Percentiles rank a stretch among this genome's conserved stretches.
Conservation (phyloP, 495 filamentous ascomycete genomes). For the Apodospora peruviana region DNA sequence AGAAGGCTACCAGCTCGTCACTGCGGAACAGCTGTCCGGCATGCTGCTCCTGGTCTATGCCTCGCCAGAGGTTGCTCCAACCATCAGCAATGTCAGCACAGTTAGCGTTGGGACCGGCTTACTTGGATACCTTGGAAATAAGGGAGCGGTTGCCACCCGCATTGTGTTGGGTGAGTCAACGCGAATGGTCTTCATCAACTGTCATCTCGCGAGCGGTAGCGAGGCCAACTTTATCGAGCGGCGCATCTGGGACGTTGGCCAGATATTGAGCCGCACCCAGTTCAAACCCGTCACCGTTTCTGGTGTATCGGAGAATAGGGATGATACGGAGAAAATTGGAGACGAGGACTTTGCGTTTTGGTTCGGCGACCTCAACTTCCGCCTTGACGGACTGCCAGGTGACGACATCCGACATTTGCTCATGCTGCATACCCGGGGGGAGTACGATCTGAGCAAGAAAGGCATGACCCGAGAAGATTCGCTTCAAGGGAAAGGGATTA, state of each 20-base stretch:
- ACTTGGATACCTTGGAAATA: constrained; percentile 92
- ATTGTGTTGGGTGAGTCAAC: constrained; percentile 88
- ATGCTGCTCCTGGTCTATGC: constrained; percentile 82
- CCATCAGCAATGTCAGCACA: constrained; percentile 70
- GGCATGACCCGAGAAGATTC: constrained; percentile 23
- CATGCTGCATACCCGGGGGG: constrained; percentile 71
- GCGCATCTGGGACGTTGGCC: constrained; percentile 82
- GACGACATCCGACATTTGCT: constrained; percentile 85
- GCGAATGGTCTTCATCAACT: constrained; percentile 81
- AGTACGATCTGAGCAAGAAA: constrained; percentile 56
- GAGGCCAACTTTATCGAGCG: constrained; percentile 73
- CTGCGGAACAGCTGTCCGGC: constrained; percentile 79
- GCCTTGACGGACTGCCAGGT: constrained; percentile 80
- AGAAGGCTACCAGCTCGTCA: constrained; percentile 65
- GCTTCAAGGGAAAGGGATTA: constrained; percentile 38
- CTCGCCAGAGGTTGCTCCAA: constrained; percentile 63
- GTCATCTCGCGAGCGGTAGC: constrained; percentile 79
- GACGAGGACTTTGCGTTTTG: constrained; percentile 91
- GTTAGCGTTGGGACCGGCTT: constrained; percentile 78
- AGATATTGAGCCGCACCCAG: constrained; percentile 65
- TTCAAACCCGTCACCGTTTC: constrained; percentile 66
- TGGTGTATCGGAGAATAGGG: constrained; percentile 43
- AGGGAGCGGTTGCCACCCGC: constrained; percentile 79
- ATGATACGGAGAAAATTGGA: constrained; percentile 64
- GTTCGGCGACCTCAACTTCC: constrained; percentile 96